Conservation (phyloP, 1,139 yeast genomes). For the Yamadazyma diddensiae region DNA sequence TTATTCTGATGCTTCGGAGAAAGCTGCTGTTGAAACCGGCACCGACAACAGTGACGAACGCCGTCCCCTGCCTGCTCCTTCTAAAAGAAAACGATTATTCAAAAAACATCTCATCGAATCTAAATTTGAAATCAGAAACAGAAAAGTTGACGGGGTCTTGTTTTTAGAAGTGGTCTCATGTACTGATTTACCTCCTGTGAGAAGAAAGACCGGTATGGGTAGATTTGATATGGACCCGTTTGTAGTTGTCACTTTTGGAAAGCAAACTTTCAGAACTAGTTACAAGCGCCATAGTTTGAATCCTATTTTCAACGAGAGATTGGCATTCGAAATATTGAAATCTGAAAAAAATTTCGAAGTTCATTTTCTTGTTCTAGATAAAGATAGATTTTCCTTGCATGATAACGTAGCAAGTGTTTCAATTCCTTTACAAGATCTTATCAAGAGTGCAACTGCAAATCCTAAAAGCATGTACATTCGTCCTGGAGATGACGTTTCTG, state of each 20-base stretch:
- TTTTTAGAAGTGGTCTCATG: conserved; percentile 76
- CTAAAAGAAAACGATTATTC: conserved; percentile 3
- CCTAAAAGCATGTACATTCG: conserved; percentile 6
- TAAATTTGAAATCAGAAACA: conserved; percentile 32
- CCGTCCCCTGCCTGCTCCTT: too few species aligned
- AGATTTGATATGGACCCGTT: conserved; percentile 93
- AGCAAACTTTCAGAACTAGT: conserved; percentile 81
- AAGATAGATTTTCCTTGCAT: conserved; percentile 77
- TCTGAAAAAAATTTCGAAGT: conserved; percentile 66
- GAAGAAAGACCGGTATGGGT: conserved; percentile 61
- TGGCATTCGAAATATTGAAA: conserved; percentile 73
- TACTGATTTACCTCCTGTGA: conserved; percentile 65
- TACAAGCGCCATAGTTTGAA: conserved; percentile 80
- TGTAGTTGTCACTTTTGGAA: conserved; percentile 87
- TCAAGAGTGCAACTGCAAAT: conserved; percentile 20
- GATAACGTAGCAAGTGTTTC: conserved; percentile 73
- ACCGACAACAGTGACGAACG: conserved; percentile 4
- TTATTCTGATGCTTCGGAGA: conserved; percentile 7
- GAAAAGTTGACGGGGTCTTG: conserved; percentile 65
- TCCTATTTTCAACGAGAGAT: conserved; percentile 78
- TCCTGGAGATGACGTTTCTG: conserved; percentile 5
- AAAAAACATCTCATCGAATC: conserved; percentile 9
- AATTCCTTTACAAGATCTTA: conserved; percentile 50
- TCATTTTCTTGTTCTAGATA: conserved; percentile 74
- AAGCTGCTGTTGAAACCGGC: neutral